Base-by-base conservation (phyloP, 1,284 basidiomycete species). In the Naganishia sp. region DNA sequence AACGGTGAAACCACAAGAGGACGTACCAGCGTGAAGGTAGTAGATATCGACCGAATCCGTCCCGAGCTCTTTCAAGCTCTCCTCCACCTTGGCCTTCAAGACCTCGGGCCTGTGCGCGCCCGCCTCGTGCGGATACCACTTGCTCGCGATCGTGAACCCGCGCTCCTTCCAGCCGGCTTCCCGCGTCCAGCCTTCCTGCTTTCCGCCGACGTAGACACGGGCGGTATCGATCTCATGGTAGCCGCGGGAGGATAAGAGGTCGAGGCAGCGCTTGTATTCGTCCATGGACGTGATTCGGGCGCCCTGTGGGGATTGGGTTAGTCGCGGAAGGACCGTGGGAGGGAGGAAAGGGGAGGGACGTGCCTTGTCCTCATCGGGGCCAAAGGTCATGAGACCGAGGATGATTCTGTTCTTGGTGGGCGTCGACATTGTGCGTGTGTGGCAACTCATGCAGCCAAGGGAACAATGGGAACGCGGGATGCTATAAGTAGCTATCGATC, bases 1-100 rank as follows among this genome's bases (percentile, higher is more conserved):
- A 43, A 53, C 5, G 42, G 43, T 39, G 28, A 46, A 15, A 16
- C 7, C 6, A 18, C 36, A 43, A 21, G 7, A 2, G 11, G 23
- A 64, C 63, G 21, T n/a, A 55, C 63, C 63, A 2, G 79, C 82
- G 70, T 86, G 85, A 3, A 86, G 79, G 74, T 86, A 86, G 75
- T 79, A 86, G 69, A 86, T 80, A 49, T 85, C 83, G 33, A 83
- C 68, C 45, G 67, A 75, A 43, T 79, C 73, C 5, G 79, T 76
- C 1, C 75, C 71, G 36, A 82, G 63, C 18, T 78, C 73, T 31
- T 74, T 69, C 46, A 81, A 69, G 55, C 75, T 78, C 55, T 73
- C 71, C 7, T 76, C 69, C 45, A 76, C 64, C 46, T 71, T 70
- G 23, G 68, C 71, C 43, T 72, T 69, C 44, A 77, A 66, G n/a